Evolutionary conservation across 768 basidiomycete genomes (phyloP).

Genomic region (Gautieria morchelliformis): DNA sequence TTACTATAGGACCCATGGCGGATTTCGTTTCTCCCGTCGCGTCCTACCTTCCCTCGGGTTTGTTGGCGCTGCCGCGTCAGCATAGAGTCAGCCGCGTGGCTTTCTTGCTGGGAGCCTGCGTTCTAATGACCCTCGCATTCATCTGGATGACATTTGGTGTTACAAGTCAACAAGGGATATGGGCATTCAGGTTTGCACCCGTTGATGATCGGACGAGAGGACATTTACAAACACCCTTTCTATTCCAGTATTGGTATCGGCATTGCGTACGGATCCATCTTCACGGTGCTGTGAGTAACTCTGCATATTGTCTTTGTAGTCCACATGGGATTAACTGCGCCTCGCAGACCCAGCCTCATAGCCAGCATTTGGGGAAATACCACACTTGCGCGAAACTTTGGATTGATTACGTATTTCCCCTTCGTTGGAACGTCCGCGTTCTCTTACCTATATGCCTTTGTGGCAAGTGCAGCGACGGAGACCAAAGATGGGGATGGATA

Average conservation of each 20-base stretch:
- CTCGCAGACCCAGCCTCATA: slow-evolving; percentile 54
- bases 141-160: slow-evolving; percentile 44
- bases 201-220: background rate
- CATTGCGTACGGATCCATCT: slow-evolving; percentile 57
- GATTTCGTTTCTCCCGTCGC: slow-evolving; percentile 62
- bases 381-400: slow-evolving; percentile 64
- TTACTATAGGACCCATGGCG: slow-evolving; percentile 58
- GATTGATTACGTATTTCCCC: slow-evolving; percentile 63
- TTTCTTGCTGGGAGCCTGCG: slow-evolving; percentile 44
- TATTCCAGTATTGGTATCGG: slow-evolving; percentile 51
- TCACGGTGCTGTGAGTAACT: slow-evolving; percentile 56
- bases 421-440: slow-evolving; percentile 68
- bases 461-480: slow-evolving; percentile 42
- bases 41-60: slow-evolving; percentile 29
- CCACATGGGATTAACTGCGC: background rate
- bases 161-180: slow-evolving; percentile 42
- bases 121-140: slow-evolving; percentile 42
- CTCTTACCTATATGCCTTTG: slow-evolving; percentile 70
- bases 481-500: slow-evolving; percentile 17
- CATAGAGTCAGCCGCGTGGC: slow-evolving; percentile 50
- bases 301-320: background rate
- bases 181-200: slow-evolving; percentile 51
- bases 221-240: background rate
- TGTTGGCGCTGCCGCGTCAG: slow-evolving; percentile 31
- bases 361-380: slow-evolving; percentile 61